These are phyloP conservation scores for Mortierella sp. DNA, from an alignment of 371 early-diverging fungal genomes.

Conservation along the genomic window DNA sequence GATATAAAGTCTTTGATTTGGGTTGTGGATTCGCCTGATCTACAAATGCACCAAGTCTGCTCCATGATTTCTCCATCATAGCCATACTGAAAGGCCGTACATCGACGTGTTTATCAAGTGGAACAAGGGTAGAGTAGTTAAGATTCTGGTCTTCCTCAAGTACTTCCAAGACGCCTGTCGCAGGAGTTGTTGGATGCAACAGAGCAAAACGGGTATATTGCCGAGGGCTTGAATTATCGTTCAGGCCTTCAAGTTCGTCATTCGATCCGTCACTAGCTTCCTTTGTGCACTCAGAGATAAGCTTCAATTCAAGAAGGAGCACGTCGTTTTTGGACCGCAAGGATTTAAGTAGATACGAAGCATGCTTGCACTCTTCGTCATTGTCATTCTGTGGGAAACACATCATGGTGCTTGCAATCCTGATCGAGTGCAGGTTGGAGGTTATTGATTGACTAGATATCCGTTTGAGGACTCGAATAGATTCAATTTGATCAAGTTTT, in stretches of 20 bases:
- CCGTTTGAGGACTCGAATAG: slow-evolving; percentile 30
- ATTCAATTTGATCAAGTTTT: slow-evolving; percentile 8
- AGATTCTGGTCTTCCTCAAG: slow-evolving; percentile 6
- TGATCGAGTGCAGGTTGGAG: slow-evolving; percentile 17
- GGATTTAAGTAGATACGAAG: slow-evolving; percentile 29
- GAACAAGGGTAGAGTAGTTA: neutral
- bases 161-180: slow-evolving; percentile 24
- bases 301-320: slow-evolving; percentile 21
- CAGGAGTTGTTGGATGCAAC: slow-evolving; percentile 18
- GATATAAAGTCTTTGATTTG: neutral
- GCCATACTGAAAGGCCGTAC: slow-evolving; percentile 28
- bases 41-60: slow-evolving; percentile 36
- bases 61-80: slow-evolving; percentile 43
- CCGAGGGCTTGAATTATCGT: neutral
- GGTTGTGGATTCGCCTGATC: slow-evolving; percentile 10
- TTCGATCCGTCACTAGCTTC: neutral
- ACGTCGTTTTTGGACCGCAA: slow-evolving; percentile 26
- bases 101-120: neutral
- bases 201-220: slow-evolving; percentile 24
- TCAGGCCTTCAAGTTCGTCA: neutral
- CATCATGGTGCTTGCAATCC: slow-evolving; percentile 6
- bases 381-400: slow-evolving; percentile 27
- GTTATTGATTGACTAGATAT: slow-evolving; percentile 13
- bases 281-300: neutral
- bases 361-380: slow-evolving; percentile 22